phyloP scores from a whole-genome alignment of 2,329 filamentous ascomycete species.

The Pseudopithomyces chartarum region DNA sequence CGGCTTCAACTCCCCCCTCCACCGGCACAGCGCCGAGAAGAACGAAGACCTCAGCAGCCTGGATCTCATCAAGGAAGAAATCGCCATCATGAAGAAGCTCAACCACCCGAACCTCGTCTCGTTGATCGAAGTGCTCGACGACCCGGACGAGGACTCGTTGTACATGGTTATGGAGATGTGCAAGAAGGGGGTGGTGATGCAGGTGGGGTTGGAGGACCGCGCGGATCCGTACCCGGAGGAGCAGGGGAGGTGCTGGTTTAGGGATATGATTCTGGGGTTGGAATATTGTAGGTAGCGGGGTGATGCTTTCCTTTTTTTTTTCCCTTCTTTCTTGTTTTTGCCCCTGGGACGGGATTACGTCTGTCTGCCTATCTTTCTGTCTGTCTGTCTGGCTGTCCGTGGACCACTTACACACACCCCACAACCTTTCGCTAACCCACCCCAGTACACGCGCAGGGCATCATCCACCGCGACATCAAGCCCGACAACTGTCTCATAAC shows the following conservation, averaged over 20 bases:
- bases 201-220: conserved; percentile 82
- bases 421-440: too few species aligned
- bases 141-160: conserved; percentile 91
- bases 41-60: conserved; percentile 70
- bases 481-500: conserved; percentile 94
- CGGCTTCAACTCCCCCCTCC: conserved; percentile 67
- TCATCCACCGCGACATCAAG: conserved; percentile 97
- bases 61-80: conserved; percentile 90
- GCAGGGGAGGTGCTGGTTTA: conserved; percentile 86
- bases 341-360: too few species aligned
- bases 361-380: too few species aligned
- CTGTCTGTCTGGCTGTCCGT: too few species aligned
- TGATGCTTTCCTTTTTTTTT: too few species aligned
- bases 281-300: conserved; percentile 79
- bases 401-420: too few species aligned
- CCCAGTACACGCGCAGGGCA: conserved; percentile 91
- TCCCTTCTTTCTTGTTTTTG: too few species aligned
- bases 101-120: conserved; percentile 93
- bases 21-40: conserved; percentile 59
- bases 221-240: conserved; percentile 84
- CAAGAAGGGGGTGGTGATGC: conserved; percentile 97
- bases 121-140: conserved; percentile 91
- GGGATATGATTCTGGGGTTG: conserved; percentile 91
- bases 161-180: conserved; percentile 99
- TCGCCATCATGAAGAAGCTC: conserved; percentile 99